phyloP scores from a whole-genome alignment of 371 early-diverging fungal species.

The Mucor velutinosus region DNA sequence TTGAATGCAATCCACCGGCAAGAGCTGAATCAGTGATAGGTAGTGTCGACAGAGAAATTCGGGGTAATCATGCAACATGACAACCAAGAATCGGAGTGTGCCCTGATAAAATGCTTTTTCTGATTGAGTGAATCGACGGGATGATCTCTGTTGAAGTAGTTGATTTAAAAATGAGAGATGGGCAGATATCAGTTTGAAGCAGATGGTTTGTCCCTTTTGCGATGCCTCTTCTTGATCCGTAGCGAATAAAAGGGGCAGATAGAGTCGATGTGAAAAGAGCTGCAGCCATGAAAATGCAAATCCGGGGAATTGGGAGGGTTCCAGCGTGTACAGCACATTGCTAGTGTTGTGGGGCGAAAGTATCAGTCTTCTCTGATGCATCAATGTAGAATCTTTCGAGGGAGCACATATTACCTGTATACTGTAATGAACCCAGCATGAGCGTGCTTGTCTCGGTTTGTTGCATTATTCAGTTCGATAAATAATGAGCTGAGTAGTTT shows the following conservation, averaged over 20 bases:
- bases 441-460: slow-evolving; percentile 39
- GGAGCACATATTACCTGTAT: slow-evolving; percentile 23
- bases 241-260: slow-evolving; percentile 77
- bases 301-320: slow-evolving; percentile 87
- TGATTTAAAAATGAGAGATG: slow-evolving; percentile 85
- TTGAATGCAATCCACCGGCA: slow-evolving; percentile 92
- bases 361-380: background rate
- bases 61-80: slow-evolving; percentile 95
- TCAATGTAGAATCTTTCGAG: background rate
- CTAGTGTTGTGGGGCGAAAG: slow-evolving; percentile 38
- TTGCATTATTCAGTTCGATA: slow-evolving; percentile 67
- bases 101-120: slow-evolving; percentile 80
- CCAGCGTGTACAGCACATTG: slow-evolving; percentile 83
- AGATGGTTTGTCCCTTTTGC: slow-evolving; percentile 80
- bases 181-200: slow-evolving; percentile 77
- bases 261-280: slow-evolving; percentile 87
- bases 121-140: slow-evolving; percentile 21
- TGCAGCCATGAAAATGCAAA: slow-evolving; percentile 96
- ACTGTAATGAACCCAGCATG: slow-evolving; percentile 28
- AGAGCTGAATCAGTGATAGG: slow-evolving; percentile 85
- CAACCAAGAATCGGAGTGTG: slow-evolving; percentile 85
- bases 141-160: slow-evolving; percentile 62
- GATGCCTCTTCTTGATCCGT: slow-evolving; percentile 7
- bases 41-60: slow-evolving; percentile 94
- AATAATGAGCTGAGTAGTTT: slow-evolving; percentile 83